phyloP scores from a whole-genome alignment of 345 rosid species.

The Adansonia digitata region DNA sequence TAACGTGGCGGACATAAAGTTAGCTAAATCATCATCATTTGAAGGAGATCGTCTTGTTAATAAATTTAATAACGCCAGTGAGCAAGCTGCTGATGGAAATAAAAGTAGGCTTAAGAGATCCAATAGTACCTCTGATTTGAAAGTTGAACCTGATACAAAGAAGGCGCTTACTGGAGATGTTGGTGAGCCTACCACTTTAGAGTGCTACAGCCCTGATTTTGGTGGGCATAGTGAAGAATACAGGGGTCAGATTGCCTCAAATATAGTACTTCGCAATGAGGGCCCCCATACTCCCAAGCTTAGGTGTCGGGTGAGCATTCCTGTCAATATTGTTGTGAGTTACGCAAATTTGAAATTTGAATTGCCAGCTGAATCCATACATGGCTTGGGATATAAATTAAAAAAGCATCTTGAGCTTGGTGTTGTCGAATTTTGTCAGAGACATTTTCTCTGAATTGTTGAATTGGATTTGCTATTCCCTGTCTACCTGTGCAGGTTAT shows the following conservation, averaged over 20 bases:
- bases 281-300: conserved; percentile 50
- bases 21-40: conserved; percentile 24
- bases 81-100: conserved; percentile 40
- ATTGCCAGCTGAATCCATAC: conserved; percentile 12
- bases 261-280: conserved; percentile 37
- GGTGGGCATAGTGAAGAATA: conserved; percentile 33
- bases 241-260: conserved; percentile 30
- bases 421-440: conserved; percentile 7
- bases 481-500: conserved; percentile 49
- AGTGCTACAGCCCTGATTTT: conserved; percentile 58
- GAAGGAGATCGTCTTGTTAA: conserved; percentile 26
- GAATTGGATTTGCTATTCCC: conserved; percentile 1
- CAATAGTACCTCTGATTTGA: conserved; percentile 74
- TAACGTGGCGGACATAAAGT: conserved; percentile 14
- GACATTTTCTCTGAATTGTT: conserved; percentile 8
- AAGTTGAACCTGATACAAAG: conserved; percentile 36
- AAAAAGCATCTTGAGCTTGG: conserved; percentile 19
- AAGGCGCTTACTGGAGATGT: conserved; percentile 44
- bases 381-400: conserved; percentile 8
- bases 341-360: conserved; percentile 3
- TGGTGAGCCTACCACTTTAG: conserved; percentile 58
- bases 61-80: conserved; percentile 21
- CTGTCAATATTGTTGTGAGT: conserved; percentile 15
- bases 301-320: conserved; percentile 67
- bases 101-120: conserved; percentile 72